Conservation (phyloP, 805 yeast species). For the Pichia rugopelliculosa region DNA sequence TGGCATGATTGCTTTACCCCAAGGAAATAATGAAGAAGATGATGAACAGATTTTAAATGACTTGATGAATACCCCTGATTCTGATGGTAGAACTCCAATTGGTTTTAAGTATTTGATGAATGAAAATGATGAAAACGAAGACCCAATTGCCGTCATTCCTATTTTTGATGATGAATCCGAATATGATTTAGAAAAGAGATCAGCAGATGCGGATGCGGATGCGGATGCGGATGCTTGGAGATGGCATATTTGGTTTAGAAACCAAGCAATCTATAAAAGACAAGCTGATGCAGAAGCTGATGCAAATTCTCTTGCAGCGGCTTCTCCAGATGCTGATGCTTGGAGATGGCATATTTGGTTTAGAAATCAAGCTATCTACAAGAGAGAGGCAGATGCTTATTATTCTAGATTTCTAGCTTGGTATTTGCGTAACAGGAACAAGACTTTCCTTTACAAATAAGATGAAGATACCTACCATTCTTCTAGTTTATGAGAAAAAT, state of each 20-base stretch:
- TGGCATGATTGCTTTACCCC: neutral
- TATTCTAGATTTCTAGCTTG: neutral
- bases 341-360: neutral
- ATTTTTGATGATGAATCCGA: neutral
- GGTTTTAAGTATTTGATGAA: neutral
- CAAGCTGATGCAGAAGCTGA: neutral
- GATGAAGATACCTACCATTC: too few species aligned
- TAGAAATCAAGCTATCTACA: neutral
- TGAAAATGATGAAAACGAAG: neutral
- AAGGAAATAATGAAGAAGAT: neutral
- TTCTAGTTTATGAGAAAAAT: too few species aligned
- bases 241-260: neutral
- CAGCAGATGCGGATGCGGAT: neutral
- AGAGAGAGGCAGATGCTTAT: neutral
- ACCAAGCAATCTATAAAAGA: neutral
- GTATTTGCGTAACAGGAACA: neutral
- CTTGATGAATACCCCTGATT: neutral
- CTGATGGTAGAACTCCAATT: neutral
- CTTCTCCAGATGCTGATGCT: neutral
- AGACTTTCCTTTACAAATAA: neutral
- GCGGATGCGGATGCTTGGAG: neutral
- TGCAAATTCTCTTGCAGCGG: neutral
- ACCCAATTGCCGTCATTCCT: neutral
- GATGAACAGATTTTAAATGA: neutral
- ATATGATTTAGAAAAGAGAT: neutral